A percentile compares a stretch with the other conserved stretches of the same genome.
These are phyloP conservation scores for Coniella lustricola DNA, from an alignment of 2,329 filamentous ascomycete species.

Conservation along the genomic window DNA sequence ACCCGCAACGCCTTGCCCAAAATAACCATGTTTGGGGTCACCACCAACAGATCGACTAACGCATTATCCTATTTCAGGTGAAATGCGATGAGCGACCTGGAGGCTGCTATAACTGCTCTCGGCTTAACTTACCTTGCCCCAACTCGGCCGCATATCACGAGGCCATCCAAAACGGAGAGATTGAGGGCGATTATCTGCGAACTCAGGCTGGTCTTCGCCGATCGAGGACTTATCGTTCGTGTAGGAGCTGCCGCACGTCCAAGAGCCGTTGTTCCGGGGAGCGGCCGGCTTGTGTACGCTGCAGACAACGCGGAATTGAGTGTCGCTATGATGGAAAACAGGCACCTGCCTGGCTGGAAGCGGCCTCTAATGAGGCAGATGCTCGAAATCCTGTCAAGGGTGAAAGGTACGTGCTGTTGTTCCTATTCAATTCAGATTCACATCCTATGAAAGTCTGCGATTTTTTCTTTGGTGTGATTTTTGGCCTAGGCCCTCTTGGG, in stretches of 20 bases:
- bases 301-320: conserved; percentile 9
- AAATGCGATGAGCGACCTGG: conserved; percentile 17
- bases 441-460: too few relatives aligned
- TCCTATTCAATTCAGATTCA: too few relatives aligned
- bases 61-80: conserved; percentile 11
- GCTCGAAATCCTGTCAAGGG: neutral
- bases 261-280: conserved; percentile 17
- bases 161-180: neutral
- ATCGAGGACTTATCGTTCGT: conserved; percentile 17
- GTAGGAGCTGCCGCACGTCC: conserved; percentile 13
- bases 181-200: conserved; percentile 6
- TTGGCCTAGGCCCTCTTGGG: too few relatives aligned
- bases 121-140: conserved; percentile 14
- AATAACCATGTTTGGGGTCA: neutral
- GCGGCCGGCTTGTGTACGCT: conserved; percentile 14
- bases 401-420: neutral
- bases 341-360: conserved; percentile 16
- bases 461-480: neutral
- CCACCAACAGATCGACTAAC: neutral
- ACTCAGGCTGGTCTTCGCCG: conserved; percentile 13
- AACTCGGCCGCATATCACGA: conserved; percentile 8
- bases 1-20: neutral
- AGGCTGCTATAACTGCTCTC: conserved; percentile 12
- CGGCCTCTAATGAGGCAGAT: conserved; percentile 1
- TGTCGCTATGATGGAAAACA: conserved; percentile 18